Base-by-base conservation (phyloP, 345 rosid species). In the Rhodamnia rubescens region DNA sequence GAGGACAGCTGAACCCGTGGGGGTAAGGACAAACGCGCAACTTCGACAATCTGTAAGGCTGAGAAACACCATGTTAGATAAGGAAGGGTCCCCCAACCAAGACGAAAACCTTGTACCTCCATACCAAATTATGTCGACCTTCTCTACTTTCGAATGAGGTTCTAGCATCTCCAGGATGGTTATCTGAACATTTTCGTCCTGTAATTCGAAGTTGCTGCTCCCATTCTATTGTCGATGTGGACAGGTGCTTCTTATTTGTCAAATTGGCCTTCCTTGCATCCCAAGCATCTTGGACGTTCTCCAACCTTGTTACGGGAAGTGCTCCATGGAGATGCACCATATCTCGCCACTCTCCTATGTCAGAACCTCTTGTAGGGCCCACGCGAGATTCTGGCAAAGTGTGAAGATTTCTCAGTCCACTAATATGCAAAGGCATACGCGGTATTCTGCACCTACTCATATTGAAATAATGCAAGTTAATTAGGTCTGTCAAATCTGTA, bases 61-160 rank as follows among this genome's bases (percentile, higher is more conserved):
- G 57, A 92, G 55, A 3, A 81, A 81, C 29, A 83, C 47, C 49
- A 89, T 84, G 49, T 85, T 20, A 9, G 78, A 69, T 78, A 89
- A 88, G 26, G 90, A 91, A 56, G 87, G 54, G 84, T 86, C 87
- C 44, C 91, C 91, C 47, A 92, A 53, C 94, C 93, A 91, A 3
- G 52, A 50, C 57, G 93, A 92, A 87, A 90, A 87, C 53, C n/a
- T 84, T 21, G 82, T 58, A 42, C 95, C 93, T 26, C 88, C 87
- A 85, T 89, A 92, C 22, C 88, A 55, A 55, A 55, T 83, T 27
- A 92, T 87, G 74, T 54, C 14, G 36, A 93, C 61, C 59, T 40
- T 86, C 29, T 91, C 84, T 86, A 93, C 85, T 74, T 87, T 81
- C 13, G 82, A 81, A 83, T 87, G 84, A 81, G 95, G 93, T 82